Evolutionary conservation across 495 filamentous ascomycete species (phyloP).

Genomic region (Aspergillus sclerotiicarbonarius): DNA sequence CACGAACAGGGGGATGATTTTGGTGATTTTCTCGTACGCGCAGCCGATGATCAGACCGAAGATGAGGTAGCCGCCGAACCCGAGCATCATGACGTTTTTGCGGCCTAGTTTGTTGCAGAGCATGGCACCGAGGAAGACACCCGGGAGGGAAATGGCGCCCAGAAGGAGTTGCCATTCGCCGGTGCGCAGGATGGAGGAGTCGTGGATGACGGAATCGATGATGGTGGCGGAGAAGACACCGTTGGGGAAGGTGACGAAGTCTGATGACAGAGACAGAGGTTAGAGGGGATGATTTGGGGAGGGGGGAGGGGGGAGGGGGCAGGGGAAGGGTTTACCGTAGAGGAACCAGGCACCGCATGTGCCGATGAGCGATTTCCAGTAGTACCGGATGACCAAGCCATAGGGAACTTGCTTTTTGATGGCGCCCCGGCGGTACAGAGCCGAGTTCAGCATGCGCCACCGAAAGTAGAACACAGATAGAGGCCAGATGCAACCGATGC

Average conservation of each 20-base stretch:
- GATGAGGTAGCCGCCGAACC: not conserved
- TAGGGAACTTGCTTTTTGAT: slow-evolving; percentile 3
- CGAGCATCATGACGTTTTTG: slow-evolving; percentile 4
- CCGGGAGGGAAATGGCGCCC: not conserved
- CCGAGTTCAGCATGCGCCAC: slow-evolving; percentile 1
- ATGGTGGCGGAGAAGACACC: slow-evolving; percentile 3
- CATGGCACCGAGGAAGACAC: not conserved
- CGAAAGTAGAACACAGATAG: slow-evolving; percentile 4
- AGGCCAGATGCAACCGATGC: slow-evolving; percentile 4
- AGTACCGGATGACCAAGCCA: not conserved
- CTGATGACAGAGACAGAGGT: no score
- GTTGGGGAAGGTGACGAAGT: slow-evolving; percentile 6
- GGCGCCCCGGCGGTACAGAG: slow-evolving; percentile 3
- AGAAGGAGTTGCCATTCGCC: slow-evolving; percentile 5
- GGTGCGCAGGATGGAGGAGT: slow-evolving; percentile 1
- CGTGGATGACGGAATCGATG: slow-evolving; percentile 1
- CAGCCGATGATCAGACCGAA: slow-evolving; percentile 5
- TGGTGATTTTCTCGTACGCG: slow-evolving; percentile 3
- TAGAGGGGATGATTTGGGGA: not conserved
- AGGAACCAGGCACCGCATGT: slow-evolving; percentile 6
- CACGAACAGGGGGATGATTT: slow-evolving; percentile 2
- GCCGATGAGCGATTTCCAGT: slow-evolving; percentile 2
- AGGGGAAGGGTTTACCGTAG: not conserved
- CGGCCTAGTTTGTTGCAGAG: not conserved
- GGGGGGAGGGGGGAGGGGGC: not conserved